Evolutionary conservation across 2,329 filamentous ascomycete genomes (phyloP).

Genomic region (Stachybotrys chartarum): DNA sequence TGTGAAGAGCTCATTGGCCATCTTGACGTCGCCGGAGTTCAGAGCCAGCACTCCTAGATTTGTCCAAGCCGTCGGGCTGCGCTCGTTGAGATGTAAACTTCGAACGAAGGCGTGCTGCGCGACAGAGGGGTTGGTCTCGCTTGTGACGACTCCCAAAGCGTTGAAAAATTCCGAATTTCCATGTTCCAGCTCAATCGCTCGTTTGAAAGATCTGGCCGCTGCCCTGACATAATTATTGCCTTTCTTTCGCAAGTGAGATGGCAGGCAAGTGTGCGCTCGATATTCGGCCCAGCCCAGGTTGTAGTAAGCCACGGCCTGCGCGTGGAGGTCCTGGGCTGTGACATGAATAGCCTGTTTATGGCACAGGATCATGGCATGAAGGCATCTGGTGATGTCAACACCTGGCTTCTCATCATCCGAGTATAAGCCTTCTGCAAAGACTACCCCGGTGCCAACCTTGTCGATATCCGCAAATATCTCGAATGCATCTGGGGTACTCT

Average conservation of each 20-base stretch:
- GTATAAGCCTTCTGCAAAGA: conserved; percentile 36
- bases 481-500: conserved; percentile 46
- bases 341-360: conserved; percentile 80
- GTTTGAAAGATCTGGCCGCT: conserved; percentile 85
- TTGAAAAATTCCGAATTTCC: conserved; percentile 98
- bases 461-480: conserved; percentile 64
- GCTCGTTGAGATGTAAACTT: conserved; percentile 86
- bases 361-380: conserved; percentile 71
- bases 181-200: conserved; percentile 89
- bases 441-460: conserved; percentile 40
- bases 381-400: conserved; percentile 47
- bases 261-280: conserved; percentile 65
- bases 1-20: conserved; percentile 88
- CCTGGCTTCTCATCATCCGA: conserved; percentile 39
- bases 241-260: conserved; percentile 44
- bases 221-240: conserved; percentile 67
- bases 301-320: conserved; percentile 93
- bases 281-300: conserved; percentile 92
- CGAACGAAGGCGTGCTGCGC: conserved; percentile 90
- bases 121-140: conserved; percentile 75
- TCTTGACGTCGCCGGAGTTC: conserved; percentile 70
- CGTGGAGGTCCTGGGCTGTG: conserved; percentile 68
- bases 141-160: conserved; percentile 84
- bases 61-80: conserved; percentile 78
- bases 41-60: conserved; percentile 85